Evolutionary conservation across 352 stramenopile species (phyloP), one percentile per base, ranked within the genome.

Genomic region (Globisporangium cederbergense): DNA sequence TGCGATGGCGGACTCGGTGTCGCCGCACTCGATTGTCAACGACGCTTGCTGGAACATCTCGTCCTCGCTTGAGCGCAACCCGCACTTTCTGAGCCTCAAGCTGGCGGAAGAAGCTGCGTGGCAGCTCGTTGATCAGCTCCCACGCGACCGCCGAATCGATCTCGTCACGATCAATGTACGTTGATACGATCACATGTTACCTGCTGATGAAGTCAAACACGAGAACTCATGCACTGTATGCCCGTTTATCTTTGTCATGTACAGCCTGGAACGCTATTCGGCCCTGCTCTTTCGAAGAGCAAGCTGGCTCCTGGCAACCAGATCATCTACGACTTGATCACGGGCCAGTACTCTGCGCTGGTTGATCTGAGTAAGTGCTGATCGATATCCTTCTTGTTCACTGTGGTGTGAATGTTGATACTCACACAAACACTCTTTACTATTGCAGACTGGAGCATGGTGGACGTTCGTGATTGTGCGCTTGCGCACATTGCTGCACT

Each of bases 21-120:
- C 73, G 11, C 80, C 82, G 18, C 72, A 78, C n/a, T 91, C 86
- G 16, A 93, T 90, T 60, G 80, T 96, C 22, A 93, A 93, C 49
- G 88, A 96, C 43, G 80, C 81, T 14, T 90, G 75, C 61, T 96
- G 88, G 88, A 96, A 96, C 58, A 88, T 89, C 14, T 88, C 78
- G 57, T 95, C 86, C 47, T 82, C 88, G 25, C 64, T 95, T 20
- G 88, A 95, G 66, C 81, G 84, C 11, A 93, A 96, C 70, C 88
- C 88, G 34, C 88, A 96, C 72, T 96, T 95, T 60, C 64, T 96
- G 13, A 95, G 86, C 58, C 73, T 96, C 18, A 96, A 96, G 54
- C 75, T 96, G 25, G 86, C 88, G 0, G 88, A 96, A 63, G 88
- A 96, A 73, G 86, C 86, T 20, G 86, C 86, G 16, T 95, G 88